These are phyloP conservation scores for Yueomyces sinensis DNA, from an alignment of 805 yeast species.

Conservation along the genomic window DNA sequence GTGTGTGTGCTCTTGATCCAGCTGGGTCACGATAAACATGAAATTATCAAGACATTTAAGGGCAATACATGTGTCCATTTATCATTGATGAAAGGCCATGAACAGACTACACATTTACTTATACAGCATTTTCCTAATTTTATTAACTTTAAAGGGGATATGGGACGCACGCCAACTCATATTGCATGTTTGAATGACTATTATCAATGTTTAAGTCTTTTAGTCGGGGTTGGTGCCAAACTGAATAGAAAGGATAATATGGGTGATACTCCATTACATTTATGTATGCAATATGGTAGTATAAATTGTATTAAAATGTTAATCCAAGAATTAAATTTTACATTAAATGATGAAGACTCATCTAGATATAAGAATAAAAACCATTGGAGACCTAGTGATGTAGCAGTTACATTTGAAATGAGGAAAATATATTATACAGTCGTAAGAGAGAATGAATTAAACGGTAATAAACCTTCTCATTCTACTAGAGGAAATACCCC, in stretches of 20 bases:
- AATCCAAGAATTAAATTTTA: constrained; percentile 28
- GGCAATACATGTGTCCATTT: constrained; percentile 59
- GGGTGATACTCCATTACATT: constrained; percentile 77
- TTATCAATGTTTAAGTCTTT: constrained; percentile 47
- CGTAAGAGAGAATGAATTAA: constrained; percentile 10
- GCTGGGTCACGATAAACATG: constrained; percentile 41
- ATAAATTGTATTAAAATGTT: constrained; percentile 41
- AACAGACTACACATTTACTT: constrained; percentile 59
- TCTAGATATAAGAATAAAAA: constrained; percentile 37
- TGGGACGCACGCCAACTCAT: constrained; percentile 55
- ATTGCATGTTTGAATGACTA: constrained; percentile 48
- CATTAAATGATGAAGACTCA: constrained; percentile 29
- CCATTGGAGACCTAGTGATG: constrained; percentile 58
- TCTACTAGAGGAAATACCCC: constrained; percentile 19
- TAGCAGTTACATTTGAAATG: constrained; percentile 40
- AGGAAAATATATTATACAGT: constrained; percentile 28
- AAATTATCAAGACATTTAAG: constrained; percentile 38
- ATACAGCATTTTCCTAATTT: constrained; percentile 50
- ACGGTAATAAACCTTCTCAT: constrained; percentile 9
- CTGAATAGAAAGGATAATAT: constrained; percentile 54
- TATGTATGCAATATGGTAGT: constrained; percentile 64
- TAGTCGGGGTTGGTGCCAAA: constrained; percentile 68
- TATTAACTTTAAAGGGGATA: constrained; percentile 34
- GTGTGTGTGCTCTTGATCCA: constrained; percentile 47
- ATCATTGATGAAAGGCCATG: constrained; percentile 49